Base-by-base conservation (phyloP, 768 basidiomycete genomes). In the Agrocybe praecox region DNA sequence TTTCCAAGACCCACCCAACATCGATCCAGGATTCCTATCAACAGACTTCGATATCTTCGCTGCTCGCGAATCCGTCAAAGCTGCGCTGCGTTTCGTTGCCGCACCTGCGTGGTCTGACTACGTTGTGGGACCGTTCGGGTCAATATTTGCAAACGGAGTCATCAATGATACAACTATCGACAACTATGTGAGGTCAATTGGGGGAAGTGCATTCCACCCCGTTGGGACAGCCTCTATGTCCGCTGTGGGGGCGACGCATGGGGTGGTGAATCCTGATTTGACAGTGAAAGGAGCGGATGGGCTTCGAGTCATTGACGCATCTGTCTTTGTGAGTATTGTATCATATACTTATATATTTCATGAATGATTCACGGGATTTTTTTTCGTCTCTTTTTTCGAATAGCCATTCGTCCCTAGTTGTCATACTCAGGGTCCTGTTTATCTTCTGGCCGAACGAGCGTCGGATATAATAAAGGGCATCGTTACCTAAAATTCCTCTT, bases 21-120 rank as follows among this genome's bases (percentile, higher is more conserved):
- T 87, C 65, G 74, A 87, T 61, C 80, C 82, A 3, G 75, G 74
- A 46, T 76, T 80, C 66, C 70, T 80, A 22, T 64, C 53, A 33
- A 67, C 69, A 8, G 46, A 59, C 2, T 69, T 72, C 29, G 77
- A 76, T 52, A 66, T 70, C 9, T 58, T 67, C 29, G 66, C 65
- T 0, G 51, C 74, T 54, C 59, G 69, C 9, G 65, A 68, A 47
- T 59, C 62, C 15, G 56, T 73, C 47, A 62, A 60, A 23, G 50
- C 63, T 17, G 57, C 55, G 0, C 56, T 61, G 46, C 65, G 61
- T 1, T 74, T 75, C 50, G 52, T 62, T 1, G 26, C 57, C 2
- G 69, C 70, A 0, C 26, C 65, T 2, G 48, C 71, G 0, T 76
- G 69, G 67, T 40, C 59, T 1, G 69, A 64, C 12, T 75, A 64